These are phyloP conservation scores for Arthrobotrys sphaeroides DNA, from an alignment of 2,329 filamentous ascomycete genomes.

Conservation along the genomic window DNA sequence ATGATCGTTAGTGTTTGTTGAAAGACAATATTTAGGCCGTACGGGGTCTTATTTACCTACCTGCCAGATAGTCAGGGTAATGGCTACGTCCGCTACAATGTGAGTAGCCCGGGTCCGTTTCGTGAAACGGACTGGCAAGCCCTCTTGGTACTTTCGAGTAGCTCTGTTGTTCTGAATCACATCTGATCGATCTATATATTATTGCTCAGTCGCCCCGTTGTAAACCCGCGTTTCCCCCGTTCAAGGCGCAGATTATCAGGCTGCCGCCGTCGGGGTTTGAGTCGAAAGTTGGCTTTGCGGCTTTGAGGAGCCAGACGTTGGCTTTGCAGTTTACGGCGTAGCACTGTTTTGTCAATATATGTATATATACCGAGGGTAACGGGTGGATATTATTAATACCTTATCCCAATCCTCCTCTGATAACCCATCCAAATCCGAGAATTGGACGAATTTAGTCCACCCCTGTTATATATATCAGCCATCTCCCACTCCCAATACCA, in stretches of 20 bases:
- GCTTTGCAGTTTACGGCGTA: conserved; percentile 69
- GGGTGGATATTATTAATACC: conserved; percentile 62
- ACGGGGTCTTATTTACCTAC: no score
- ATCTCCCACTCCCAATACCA: neutral
- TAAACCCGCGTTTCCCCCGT: no score
- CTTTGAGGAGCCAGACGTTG: conserved; percentile 67
- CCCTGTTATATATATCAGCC: conserved; percentile 62
- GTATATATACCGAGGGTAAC: neutral
- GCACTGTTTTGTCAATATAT: conserved; percentile 54
- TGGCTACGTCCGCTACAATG: no score
- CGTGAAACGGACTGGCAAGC: no score
- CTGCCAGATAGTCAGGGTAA: no score
- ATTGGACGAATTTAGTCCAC: conserved; percentile 70
- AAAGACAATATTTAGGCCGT: no score
- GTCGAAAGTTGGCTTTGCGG: conserved; percentile 69
- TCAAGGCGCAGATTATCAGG: conserved; percentile 72
- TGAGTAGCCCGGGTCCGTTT: no score
- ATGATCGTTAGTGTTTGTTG: no score
- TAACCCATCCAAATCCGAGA: conserved; percentile 69
- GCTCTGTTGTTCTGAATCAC: no score
- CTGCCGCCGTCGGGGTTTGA: conserved; percentile 71
- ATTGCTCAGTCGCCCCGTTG: no score
- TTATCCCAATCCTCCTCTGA: conserved; percentile 72
- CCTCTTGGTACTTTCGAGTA: no score
- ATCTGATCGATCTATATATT: no score